Percentiles rank a stretch among this genome's conserved stretches.
phyloP scores from a whole-genome alignment of 805 yeast species.

The Cyberlindnera mycetangii region DNA sequence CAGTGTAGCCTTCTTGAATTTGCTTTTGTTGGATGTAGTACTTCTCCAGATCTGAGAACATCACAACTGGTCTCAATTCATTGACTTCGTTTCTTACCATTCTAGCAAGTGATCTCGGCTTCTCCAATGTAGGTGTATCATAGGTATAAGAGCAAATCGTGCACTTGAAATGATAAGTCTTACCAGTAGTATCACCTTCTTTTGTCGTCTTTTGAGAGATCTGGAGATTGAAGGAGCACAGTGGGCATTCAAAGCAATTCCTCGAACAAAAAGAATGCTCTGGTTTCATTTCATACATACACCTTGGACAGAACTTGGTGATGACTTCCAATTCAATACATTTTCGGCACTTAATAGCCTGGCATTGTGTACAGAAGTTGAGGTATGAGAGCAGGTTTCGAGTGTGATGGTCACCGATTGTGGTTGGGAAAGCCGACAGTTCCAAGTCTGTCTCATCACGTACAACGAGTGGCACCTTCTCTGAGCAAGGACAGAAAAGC shows the following conservation, averaged over 20 bases:
- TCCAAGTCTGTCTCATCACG: conserved; percentile 6
- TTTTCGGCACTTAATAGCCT: conserved; percentile 27
- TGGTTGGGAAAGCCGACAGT: conserved; percentile 23
- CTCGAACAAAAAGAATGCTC: conserved; percentile 25
- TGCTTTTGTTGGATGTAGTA: conserved; percentile 21
- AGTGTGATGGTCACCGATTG: conserved; percentile 21
- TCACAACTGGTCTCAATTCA: conserved; percentile 3
- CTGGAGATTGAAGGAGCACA: conserved; percentile 17
- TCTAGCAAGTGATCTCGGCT: conserved; percentile 17
- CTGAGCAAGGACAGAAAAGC: conserved; percentile 30
- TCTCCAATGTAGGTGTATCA: conserved; percentile 15
- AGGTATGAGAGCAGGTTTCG: conserved; percentile 18
- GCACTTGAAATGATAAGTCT: conserved; percentile 17
- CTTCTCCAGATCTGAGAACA: conserved; percentile 21
- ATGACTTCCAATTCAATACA: conserved; percentile 28
- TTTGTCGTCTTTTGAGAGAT: conserved; percentile 11
- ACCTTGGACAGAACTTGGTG: conserved; percentile 27
- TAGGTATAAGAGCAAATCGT: conserved; percentile 18
- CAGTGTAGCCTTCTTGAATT: conserved; percentile 9
- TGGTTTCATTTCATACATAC: conserved; percentile 26
- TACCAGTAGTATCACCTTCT: background rate
- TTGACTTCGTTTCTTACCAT: conserved; percentile 12
- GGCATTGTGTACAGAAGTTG: conserved; percentile 26
- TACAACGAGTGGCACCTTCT: conserved; percentile 14
- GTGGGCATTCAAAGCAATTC: conserved; percentile 29